Conservation (phyloP, 2,329 filamentous ascomycete species). For the Botrytis medusae region DNA sequence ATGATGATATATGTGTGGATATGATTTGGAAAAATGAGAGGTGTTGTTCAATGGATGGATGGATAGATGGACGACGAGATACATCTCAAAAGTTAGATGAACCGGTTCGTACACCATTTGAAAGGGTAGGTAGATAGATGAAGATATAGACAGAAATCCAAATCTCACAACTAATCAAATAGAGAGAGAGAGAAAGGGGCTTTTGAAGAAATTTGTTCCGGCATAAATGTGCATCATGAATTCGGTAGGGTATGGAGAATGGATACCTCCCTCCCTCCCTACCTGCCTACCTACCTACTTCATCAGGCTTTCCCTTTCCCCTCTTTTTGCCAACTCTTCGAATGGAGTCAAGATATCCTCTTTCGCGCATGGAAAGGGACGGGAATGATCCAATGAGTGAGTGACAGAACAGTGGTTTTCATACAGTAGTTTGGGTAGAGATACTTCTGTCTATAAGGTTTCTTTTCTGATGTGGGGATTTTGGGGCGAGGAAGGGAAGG, state of each 20-base stretch:
- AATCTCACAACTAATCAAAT: background rate
- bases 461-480: slow-evolving; percentile 2
- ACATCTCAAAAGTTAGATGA: background rate
- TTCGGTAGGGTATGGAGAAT: background rate
- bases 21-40: too few species aligned
- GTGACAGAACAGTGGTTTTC: slow-evolving; percentile 5
- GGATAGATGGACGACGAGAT: background rate
- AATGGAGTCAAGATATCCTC: slow-evolving; percentile 14
- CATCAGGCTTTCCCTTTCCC: background rate
- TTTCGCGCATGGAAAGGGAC: background rate
- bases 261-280: background rate
- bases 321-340: slow-evolving; percentile 9
- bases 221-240: background rate
- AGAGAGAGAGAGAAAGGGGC: too few species aligned
- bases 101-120: background rate
- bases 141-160: background rate
- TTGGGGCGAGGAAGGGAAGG: background rate
- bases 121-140: background rate
- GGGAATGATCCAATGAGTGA: background rate
- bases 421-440: slow-evolving; percentile 13
- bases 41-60: background rate
- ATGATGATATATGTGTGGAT: background rate
- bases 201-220: background rate
- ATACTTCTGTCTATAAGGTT: background rate
- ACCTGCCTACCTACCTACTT: background rate